Percentiles rank a stretch among this genome's conserved stretches.
These are phyloP conservation scores for Apiospora aurea DNA, from an alignment of 2,329 filamentous ascomycete genomes.

Conservation along the genomic window DNA sequence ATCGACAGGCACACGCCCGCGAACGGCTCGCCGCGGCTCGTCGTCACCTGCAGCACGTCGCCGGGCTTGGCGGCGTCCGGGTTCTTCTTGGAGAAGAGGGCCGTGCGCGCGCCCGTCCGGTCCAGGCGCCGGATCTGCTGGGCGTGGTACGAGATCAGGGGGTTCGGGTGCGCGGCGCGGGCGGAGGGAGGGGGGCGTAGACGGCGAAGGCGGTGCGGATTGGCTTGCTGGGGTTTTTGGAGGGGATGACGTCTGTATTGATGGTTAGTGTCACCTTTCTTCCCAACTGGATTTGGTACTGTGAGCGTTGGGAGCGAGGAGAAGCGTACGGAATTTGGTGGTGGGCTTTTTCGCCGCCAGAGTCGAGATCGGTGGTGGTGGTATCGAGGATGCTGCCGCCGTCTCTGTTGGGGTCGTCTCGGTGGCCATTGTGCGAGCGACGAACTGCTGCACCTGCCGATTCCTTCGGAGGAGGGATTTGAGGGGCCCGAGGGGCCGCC, in stretches of 20 bases:
- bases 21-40: constrained; percentile 83
- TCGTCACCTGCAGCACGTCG: constrained; percentile 90
- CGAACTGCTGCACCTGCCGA: constrained; percentile 53
- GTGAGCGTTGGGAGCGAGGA: no score
- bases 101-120: constrained; percentile 80
- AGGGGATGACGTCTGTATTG: constrained; percentile 39
- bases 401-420: constrained; percentile 35
- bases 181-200: constrained; percentile 63
- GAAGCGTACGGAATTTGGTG: constrained; percentile 14
- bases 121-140: constrained; percentile 80
- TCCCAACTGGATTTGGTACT: no score
- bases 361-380: constrained; percentile 27
- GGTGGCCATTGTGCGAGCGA: constrained; percentile 57
- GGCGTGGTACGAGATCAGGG: constrained; percentile 70
- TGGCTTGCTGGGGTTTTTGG: constrained; percentile 39
- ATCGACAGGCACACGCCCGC: constrained; percentile 89
- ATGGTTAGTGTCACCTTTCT: neutral
- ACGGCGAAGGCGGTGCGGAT: constrained; percentile 57
- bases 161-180: constrained; percentile 65
- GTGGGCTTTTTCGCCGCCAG: constrained; percentile 22
- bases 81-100: constrained; percentile 81
- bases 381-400: constrained; percentile 23
- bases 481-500: constrained; percentile 75
- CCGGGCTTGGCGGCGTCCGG: constrained; percentile 82
- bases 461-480: constrained; percentile 68